phyloP scores from a whole-genome alignment of 768 basidiomycete genomes.

The Russula vinacea region DNA sequence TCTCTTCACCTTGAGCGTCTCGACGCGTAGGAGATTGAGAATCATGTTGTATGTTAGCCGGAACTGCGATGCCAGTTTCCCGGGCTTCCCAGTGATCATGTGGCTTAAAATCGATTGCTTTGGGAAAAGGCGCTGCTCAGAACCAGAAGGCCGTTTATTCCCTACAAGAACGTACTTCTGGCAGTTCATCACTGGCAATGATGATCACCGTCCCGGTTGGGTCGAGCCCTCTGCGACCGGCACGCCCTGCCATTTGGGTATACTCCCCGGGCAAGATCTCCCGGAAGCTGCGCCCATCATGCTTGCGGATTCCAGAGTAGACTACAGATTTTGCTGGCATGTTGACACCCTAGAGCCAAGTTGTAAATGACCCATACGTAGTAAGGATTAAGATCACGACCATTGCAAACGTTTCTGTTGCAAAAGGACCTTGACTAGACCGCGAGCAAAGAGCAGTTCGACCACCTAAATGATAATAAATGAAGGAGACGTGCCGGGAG shows the following conservation, averaged over 20 bases:
- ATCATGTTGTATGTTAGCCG: slow-evolving; percentile 99
- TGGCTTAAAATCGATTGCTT: slow-evolving; percentile 72
- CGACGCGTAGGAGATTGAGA: slow-evolving; percentile 90
- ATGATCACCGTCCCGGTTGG: slow-evolving; percentile 95
- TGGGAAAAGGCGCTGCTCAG: slow-evolving; percentile 5
- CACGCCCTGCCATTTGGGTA: slow-evolving; percentile 99
- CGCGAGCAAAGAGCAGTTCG: slow-evolving; percentile 92
- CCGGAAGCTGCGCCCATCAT: slow-evolving; percentile 90
- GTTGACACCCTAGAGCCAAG: slow-evolving; percentile 77
- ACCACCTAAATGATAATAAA: slow-evolving; percentile 61
- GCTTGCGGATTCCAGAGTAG: slow-evolving; percentile 91
- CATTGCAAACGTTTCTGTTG: slow-evolving; percentile 99
- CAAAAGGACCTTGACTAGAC: slow-evolving; percentile 92
- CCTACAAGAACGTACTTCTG: slow-evolving; percentile 59
- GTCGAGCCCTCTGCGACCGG: slow-evolving; percentile 93
- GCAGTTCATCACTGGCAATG: slow-evolving; percentile 74
- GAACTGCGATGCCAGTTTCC: slow-evolving; percentile 93
- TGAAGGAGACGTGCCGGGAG: background rate
- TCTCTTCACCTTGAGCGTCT: slow-evolving; percentile 93
- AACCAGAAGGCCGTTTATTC: background rate
- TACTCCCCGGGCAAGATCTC: slow-evolving; percentile 90
- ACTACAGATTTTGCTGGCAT: slow-evolving; percentile 99
- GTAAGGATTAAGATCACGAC: slow-evolving; percentile 36
- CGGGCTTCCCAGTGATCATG: slow-evolving; percentile 95
- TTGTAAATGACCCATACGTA: background rate